These are phyloP conservation scores for Perilla frutescens DNA, from an alignment of 257 asterid genomes.

Conservation along the genomic window DNA sequence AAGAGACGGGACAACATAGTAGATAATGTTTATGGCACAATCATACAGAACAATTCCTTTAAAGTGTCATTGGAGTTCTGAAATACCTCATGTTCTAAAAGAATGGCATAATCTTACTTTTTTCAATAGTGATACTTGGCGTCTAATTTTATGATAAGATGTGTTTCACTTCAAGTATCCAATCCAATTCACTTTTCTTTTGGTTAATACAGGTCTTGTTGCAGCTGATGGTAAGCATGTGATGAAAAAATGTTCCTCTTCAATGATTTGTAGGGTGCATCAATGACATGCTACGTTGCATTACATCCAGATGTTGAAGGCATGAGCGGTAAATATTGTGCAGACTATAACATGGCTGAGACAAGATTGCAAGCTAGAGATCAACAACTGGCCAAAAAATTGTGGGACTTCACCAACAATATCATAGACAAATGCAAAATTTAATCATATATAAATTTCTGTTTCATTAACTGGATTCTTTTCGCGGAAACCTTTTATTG, in stretches of 20 bases:
- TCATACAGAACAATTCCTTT: neutral
- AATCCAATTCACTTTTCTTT: constrained; percentile 14
- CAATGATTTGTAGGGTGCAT: constrained; percentile 63
- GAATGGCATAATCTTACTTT: no score
- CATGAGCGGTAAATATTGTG: constrained; percentile 55
- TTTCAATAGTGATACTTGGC: no score
- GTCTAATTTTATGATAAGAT: neutral
- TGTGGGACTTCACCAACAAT: constrained; percentile 64
- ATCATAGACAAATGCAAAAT: constrained; percentile 38
- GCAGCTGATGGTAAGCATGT: constrained; percentile 51
- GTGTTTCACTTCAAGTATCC: constrained; percentile 11
- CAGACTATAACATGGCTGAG: constrained; percentile 56
- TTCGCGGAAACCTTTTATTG: no score
- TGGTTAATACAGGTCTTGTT: constrained; percentile 49
- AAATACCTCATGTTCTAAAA: no score
- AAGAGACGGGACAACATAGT: neutral
- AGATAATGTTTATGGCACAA: neutral
- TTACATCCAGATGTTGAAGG: constrained; percentile 70
- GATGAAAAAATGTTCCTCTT: constrained; percentile 58
- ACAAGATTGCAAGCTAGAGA: constrained; percentile 56
- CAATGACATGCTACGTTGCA: constrained; percentile 75
- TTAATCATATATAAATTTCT: no score
- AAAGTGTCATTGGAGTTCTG: neutral
- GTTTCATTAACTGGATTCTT: no score
- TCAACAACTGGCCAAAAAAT: constrained; percentile 48